Base-by-base conservation (phyloP, 495 filamentous ascomycete genomes). In the Aspergillus biplanus region DNA sequence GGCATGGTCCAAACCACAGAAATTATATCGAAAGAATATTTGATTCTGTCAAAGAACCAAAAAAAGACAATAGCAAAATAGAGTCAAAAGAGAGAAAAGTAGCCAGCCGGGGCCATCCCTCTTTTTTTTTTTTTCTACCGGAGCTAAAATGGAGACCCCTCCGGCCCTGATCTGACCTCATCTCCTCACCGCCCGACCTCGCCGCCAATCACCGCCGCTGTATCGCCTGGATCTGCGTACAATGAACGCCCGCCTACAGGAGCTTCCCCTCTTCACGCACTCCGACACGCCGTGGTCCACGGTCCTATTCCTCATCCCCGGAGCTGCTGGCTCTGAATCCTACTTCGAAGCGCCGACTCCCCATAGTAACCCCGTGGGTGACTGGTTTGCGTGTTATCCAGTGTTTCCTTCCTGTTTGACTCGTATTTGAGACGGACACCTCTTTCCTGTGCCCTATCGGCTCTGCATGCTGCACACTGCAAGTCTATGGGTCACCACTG, bases 11-110 rank as follows among this genome's bases (percentile, higher is more conserved):
- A 9, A 9, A 9, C n/a, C 3, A 44, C n/a, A 12, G 3, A n/a
- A 44, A 6, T 44, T 44, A 27, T 27, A 27, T 27, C 21, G 21
- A 27, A 27, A 27, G 21, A 27, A 27, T 27, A 27, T 27, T 27
- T 27, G 21, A 27, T 27, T 27, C 21, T 27, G 21, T 27, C 21
- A 27, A 27, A 1, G 21, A 27, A 27, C 21, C 4, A 5, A 44
- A 8, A 44, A 44, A 44, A 44, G 7, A 44, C 7, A 4, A 44
- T 44, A 18, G 47, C 47, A 50, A 50, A 50, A 50, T 5, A 21
- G 47, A 64, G 50, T 48, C 12, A 64, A 64, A 64, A 59, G 48
- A 5, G n/a, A 44, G n/a, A n/a, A 44, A 44, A 44, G 7, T 12
- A n/a, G 11, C n/a, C 39, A 44, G n/a, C 39, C 12, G 39, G 39